phyloP scores from a whole-genome alignment of 768 basidiomycete species.

The Pulveroboletus sp. region DNA sequence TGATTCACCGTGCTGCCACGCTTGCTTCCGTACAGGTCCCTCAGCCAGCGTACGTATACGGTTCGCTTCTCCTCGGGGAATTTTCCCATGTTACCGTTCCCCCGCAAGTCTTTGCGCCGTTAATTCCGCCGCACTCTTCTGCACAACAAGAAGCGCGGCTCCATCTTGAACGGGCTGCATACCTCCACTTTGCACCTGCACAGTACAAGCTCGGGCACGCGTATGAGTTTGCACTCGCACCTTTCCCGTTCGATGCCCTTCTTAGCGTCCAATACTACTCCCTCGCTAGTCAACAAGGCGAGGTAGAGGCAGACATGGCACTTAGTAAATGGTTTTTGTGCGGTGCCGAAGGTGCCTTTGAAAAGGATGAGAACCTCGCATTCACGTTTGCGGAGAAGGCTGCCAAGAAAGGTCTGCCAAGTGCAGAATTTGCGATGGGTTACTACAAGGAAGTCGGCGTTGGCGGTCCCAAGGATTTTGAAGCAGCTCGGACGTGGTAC shows the following conservation, averaged over 20 bases:
- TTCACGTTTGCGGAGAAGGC: slow-evolving; percentile 89
- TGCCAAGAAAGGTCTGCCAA: slow-evolving; percentile 64
- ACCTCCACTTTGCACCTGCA: slow-evolving; percentile 75
- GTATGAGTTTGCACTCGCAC: slow-evolving; percentile 85
- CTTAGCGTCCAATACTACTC: slow-evolving; percentile 88
- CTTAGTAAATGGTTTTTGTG: slow-evolving; percentile 97
- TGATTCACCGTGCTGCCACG: slow-evolving; percentile 74
- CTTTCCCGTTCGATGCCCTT: slow-evolving; percentile 83
- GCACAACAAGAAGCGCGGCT: slow-evolving; percentile 59
- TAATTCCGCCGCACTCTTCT: slow-evolving; percentile 48
- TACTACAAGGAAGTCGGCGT: slow-evolving; percentile 95
- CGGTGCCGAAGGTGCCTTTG: slow-evolving; percentile 70
- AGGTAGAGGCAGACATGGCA: slow-evolving; percentile 94
- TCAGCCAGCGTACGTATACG: slow-evolving; percentile 85
- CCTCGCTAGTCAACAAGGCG: slow-evolving; percentile 77
- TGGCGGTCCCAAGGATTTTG: slow-evolving; percentile 60
- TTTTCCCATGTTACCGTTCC: slow-evolving; percentile 64
- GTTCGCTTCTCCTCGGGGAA: slow-evolving; percentile 81
- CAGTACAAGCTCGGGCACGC: slow-evolving; percentile 92
- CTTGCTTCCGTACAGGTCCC: slow-evolving; percentile 71
- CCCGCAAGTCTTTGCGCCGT: slow-evolving; percentile 46
- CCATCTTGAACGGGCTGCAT: slow-evolving; percentile 81
- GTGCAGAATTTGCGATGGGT: slow-evolving; percentile 92
- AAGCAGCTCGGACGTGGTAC: slow-evolving; percentile 77
- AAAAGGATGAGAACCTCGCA: slow-evolving; percentile 83